These are phyloP conservation scores for Bauhinia variegata DNA, from an alignment of 306 rosid species.

Conservation along the genomic window DNA sequence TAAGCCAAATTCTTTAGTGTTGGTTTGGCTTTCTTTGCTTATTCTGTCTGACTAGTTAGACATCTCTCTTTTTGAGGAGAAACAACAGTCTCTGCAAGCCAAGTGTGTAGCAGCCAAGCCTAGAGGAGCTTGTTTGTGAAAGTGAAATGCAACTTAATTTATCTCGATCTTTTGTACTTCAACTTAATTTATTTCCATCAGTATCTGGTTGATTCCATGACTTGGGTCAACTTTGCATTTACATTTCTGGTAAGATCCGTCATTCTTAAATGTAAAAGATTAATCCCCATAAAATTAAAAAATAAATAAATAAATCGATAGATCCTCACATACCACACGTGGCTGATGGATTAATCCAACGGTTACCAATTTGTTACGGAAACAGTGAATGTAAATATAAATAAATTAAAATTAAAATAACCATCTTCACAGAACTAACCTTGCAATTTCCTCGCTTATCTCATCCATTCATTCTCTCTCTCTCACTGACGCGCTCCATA, in stretches of 20 bases:
- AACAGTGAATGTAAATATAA: neutral
- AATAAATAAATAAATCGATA: too few species aligned
- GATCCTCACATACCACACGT: neutral
- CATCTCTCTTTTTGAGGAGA: too few species aligned
- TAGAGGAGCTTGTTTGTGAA: neutral
- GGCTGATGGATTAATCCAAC: constrained; percentile 27
- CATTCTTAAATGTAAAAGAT: too few species aligned
- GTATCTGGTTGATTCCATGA: constrained; percentile 13
- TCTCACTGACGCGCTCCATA: too few species aligned
- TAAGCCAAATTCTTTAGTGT: too few species aligned
- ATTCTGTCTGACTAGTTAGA: too few species aligned
- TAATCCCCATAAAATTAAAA: too few species aligned
- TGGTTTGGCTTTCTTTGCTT: too few species aligned
- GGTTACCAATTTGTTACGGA: neutral
- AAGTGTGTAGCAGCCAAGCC: too few species aligned
- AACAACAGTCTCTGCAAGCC: too few species aligned
- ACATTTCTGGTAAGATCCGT: neutral
- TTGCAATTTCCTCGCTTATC: constrained; percentile 41
- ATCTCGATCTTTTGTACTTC: too few species aligned
- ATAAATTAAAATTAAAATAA: neutral
- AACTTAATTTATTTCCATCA: neutral
- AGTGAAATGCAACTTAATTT: neutral
- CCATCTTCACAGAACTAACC: constrained; percentile 51
- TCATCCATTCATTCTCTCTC: neutral
- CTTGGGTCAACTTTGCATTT: constrained; percentile 27